phyloP scores from a whole-genome alignment of 1,139 yeast species.

The Candida dubliniensis region DNA sequence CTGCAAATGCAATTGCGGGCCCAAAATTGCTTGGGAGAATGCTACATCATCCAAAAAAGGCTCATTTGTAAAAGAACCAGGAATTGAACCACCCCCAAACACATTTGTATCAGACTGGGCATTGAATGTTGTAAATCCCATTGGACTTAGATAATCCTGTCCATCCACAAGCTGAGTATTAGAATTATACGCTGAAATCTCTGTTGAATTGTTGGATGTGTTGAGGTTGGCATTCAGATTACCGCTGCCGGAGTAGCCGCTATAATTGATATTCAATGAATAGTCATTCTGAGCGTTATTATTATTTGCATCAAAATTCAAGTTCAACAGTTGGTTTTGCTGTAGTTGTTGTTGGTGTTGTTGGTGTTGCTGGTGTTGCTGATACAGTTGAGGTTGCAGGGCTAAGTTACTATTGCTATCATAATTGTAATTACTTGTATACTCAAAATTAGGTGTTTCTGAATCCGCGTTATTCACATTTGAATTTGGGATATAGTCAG shows the following conservation, averaged over 20 bases:
- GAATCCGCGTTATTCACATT: slow-evolving; percentile 9
- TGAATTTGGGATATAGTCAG: slow-evolving; percentile 20
- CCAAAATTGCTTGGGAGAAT: slow-evolving; percentile 17
- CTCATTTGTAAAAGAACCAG: slow-evolving; percentile 29
- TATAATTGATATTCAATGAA: slow-evolving; percentile 16
- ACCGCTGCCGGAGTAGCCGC: slow-evolving; percentile 9
- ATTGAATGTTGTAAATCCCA: slow-evolving; percentile 11
- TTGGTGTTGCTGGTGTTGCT: slow-evolving; percentile 9
- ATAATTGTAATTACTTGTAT: slow-evolving; percentile 4
- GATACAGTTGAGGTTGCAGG: not conserved
- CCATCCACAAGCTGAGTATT: slow-evolving; percentile 11
- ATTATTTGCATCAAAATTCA: slow-evolving; percentile 9
- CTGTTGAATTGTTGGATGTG: slow-evolving; percentile 4
- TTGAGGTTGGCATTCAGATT: slow-evolving; percentile 4
- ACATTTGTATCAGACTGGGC: slow-evolving; percentile 9
- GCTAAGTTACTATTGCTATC: not conserved
- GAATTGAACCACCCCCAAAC: slow-evolving; percentile 11
- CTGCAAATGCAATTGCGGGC: slow-evolving; percentile 15
- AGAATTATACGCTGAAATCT: slow-evolving; percentile 12
- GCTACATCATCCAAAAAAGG: slow-evolving; percentile 35
- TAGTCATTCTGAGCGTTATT: slow-evolving; percentile 12
- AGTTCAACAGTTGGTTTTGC: slow-evolving; percentile 9
- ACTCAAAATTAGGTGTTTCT: slow-evolving; percentile 1
- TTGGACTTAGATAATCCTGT: slow-evolving; percentile 15
- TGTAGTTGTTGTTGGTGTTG: slow-evolving; percentile 15